Base-by-base conservation (phyloP, 2,329 filamentous ascomycete species). In the Exophiala sideris region DNA sequence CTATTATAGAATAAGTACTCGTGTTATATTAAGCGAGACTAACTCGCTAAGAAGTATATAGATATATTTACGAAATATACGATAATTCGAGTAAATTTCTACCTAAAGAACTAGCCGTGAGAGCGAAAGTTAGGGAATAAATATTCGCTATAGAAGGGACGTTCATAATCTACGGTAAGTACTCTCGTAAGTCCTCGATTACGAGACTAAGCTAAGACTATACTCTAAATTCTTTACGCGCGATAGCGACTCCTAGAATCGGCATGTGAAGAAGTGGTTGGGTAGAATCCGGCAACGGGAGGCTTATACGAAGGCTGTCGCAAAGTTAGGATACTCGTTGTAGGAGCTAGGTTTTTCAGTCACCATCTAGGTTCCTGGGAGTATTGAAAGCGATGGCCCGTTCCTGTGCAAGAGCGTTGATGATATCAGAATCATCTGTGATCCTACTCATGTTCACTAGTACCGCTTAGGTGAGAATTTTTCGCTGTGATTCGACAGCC, bases 1-100 rank as follows among this genome's bases (percentile, higher is more conserved):
- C 72, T 12, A 77, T 78, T 46, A 70, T 67, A 34, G 74, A 78
- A 73, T 76, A 66, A 40, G 70, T 55, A n/a, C n/a, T n/a, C n/a
- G n/a, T n/a, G n/a, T n/a, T n/a, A n/a, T n/a, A n/a, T n/a, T n/a
- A n/a, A n/a, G n/a, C n/a, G n/a, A n/a, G n/a, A n/a, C n/a, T n/a
- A n/a, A n/a, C n/a, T n/a, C n/a, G n/a, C n/a, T n/a, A n/a, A n/a
- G n/a, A n/a, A n/a, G n/a, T n/a, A n/a, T n/a, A n/a, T n/a, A 76
- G 74, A 60, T 78, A 77, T 51, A 66, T 78, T n/a, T 72, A 69
- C 64, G 75, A 76, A 45, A 73, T 63, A 2, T 79, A 78, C 63
- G 75, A 78, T 54, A 68, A 61, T 7, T 35, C 64, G 5, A 58
- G 67, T 34, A 66, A 63, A 14, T 59, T 79, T 4, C 63, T 76